A percentile compares a stretch with the other conserved stretches of the same genome.
Evolutionary conservation across 225 moss, liverwort and hornwort species (phyloP).

Genomic region (Antitrichia curtipendula): DNA sequence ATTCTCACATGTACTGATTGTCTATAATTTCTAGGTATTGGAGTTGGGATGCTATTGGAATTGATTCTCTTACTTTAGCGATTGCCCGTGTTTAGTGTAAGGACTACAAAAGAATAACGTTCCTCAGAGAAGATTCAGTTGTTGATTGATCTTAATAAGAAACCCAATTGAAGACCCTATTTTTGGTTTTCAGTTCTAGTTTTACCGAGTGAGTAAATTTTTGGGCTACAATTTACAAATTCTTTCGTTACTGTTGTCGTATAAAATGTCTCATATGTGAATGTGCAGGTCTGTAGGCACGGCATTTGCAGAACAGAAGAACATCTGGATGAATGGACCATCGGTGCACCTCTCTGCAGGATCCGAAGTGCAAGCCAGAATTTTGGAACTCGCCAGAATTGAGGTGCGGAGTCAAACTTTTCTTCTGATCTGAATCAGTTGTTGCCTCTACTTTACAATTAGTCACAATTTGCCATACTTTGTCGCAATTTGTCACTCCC

Average conservation of each 20-base stretch:
- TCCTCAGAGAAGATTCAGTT: not conserved
- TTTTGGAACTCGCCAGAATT: constrained; percentile 40
- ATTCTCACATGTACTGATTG: not conserved
- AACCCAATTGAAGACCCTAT: not conserved
- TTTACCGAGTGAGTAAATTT: not conserved
- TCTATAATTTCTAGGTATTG: not conserved
- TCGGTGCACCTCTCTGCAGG: constrained; percentile 9
- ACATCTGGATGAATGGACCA: constrained; percentile 44
- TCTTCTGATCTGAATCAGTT: not conserved
- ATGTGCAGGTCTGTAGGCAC: constrained; percentile 34
- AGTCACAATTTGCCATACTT: not conserved
- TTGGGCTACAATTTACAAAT: not conserved
- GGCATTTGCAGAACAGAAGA: constrained; percentile 7
- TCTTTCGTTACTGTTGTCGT: not conserved
- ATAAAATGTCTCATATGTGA: not conserved
- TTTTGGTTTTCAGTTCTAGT: not conserved
- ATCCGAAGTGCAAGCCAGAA: constrained; percentile 18
- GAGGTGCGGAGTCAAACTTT: not conserved
- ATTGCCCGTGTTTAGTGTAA: not conserved
- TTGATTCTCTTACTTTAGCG: not conserved
- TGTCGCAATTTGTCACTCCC: not conserved
- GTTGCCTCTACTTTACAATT: not conserved
- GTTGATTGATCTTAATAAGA: not conserved
- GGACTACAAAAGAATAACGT: not conserved
- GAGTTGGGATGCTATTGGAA: not conserved